These are phyloP conservation scores for Asterochloris sp. DNA, from an alignment of 139 green algal genomes.

Conservation along the genomic window DNA sequence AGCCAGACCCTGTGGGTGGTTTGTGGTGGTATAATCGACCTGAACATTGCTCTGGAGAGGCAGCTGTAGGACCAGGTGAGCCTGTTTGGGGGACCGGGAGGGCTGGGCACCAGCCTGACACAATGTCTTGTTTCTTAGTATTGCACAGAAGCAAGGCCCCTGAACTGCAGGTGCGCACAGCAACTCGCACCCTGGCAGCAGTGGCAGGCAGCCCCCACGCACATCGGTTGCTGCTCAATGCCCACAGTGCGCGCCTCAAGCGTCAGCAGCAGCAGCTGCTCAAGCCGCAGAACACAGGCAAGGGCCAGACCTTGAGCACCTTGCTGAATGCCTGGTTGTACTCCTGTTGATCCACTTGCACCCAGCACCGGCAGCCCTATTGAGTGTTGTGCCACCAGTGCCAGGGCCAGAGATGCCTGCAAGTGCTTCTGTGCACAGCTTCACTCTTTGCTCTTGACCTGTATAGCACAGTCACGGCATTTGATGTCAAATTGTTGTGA, in stretches of 20 bases:
- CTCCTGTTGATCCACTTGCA: not conserved
- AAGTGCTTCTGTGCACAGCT: too few relatives aligned
- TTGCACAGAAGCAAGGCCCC: not conserved
- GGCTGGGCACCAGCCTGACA: too few relatives aligned
- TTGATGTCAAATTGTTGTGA: too few relatives aligned
- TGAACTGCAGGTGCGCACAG: not conserved
- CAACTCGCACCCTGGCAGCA: slow-evolving; percentile 8
- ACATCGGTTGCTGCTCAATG: slow-evolving; percentile 4
- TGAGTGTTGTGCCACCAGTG: not conserved
- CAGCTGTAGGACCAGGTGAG: too few relatives aligned
- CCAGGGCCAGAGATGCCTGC: not conserved
- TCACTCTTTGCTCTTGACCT: not conserved
- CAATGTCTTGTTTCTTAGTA: too few relatives aligned
- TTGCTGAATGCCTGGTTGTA: not conserved
- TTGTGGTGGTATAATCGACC: too few relatives aligned
- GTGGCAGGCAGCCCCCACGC: slow-evolving; percentile 10
- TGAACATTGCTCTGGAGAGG: too few relatives aligned
- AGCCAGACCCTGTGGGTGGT: too few relatives aligned
- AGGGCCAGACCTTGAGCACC: not conserved
- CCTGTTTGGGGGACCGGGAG: too few relatives aligned
- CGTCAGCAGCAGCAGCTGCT: slow-evolving; percentile 16
- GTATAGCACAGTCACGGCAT: not conserved
- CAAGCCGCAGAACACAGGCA: slow-evolving; percentile 30
- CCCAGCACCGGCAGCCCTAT: not conserved
- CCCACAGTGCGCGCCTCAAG: slow-evolving; percentile 17